Conservation (phyloP, 176 grass and related monocot genomes). For the Oryza australiensis region DNA sequence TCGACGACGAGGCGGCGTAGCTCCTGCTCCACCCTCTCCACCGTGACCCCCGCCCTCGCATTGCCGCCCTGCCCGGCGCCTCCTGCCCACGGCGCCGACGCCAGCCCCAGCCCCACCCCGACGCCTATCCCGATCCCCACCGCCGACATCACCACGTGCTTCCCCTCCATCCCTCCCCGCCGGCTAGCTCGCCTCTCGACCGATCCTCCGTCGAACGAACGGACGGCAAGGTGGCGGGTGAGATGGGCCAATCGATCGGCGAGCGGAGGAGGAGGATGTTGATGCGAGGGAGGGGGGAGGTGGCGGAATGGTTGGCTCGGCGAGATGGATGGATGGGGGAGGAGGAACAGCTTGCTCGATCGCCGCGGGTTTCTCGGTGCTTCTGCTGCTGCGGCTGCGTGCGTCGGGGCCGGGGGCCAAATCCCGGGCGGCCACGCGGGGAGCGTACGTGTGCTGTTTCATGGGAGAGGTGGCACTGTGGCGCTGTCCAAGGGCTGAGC, state of each 20-base stretch:
- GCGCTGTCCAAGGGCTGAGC: not conserved
- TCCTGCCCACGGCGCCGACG: slow-evolving; percentile 50
- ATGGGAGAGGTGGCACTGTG: not conserved
- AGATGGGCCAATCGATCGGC: not conserved
- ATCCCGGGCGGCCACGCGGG: slow-evolving; percentile 41
- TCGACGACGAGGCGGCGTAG: slow-evolving; percentile 60
- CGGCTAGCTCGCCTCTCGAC: not conserved
- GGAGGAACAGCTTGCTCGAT: too few species aligned
- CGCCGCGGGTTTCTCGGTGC: slow-evolving; percentile 33
- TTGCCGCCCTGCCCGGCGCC: slow-evolving; percentile 5
- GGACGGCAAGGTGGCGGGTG: not conserved
- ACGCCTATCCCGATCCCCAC: slow-evolving; percentile 83
- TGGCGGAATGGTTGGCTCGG: slow-evolving; percentile 26
- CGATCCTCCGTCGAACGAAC: not conserved
- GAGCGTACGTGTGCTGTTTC: slow-evolving; percentile 37
- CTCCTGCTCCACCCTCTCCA: slow-evolving; percentile 74
- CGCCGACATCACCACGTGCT: slow-evolving; percentile 89
- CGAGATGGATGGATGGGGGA: slow-evolving; percentile 30
- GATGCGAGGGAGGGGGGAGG: not conserved
- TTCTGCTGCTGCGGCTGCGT: not conserved
- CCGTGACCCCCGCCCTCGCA: slow-evolving; percentile 49
- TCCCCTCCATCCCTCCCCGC: slow-evolving; percentile 65
- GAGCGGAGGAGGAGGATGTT: too few species aligned
- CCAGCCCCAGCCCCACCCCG: slow-evolving; percentile 78
- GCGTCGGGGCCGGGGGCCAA: not conserved